Evolutionary conservation across 768 basidiomycete species (phyloP).

Genomic region (Kwoniella bestiolae): DNA sequence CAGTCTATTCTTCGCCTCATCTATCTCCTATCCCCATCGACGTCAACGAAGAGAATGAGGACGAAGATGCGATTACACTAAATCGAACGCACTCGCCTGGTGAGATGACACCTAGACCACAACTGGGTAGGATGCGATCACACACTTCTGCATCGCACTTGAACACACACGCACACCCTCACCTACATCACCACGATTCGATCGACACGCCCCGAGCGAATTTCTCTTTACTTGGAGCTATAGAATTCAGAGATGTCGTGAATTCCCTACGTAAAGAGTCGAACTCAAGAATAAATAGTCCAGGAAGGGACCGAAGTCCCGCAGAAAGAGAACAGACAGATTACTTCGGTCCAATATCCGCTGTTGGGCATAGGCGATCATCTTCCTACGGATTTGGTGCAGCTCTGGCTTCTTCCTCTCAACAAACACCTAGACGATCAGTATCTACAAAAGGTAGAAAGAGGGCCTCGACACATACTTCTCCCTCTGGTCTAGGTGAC

Average conservation of each 20-base stretch:
- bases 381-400: constrained; percentile 21
- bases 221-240: constrained; percentile 82
- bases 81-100: too few species aligned
- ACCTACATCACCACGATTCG: constrained; percentile 20
- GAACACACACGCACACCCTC: not conserved
- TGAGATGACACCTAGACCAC: constrained; percentile 15
- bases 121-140: constrained; percentile 17
- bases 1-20: constrained; percentile 10
- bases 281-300: constrained; percentile 27
- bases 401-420: constrained; percentile 1
- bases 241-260: constrained; percentile 93
- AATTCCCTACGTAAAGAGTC: constrained; percentile 75
- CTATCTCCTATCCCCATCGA: constrained; percentile 9
- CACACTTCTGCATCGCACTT: constrained; percentile 16
- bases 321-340: constrained; percentile 24
- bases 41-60: not conserved
- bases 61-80: constrained; percentile 1
- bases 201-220: constrained; percentile 51
- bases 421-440: not conserved
- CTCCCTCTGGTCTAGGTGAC: constrained; percentile 2
- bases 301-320: constrained; percentile 24
- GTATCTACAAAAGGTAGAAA: constrained; percentile 4
- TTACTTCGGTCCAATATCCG: constrained; percentile 45
- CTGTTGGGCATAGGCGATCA: constrained; percentile 16
- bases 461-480: constrained; percentile 14